These are phyloP conservation scores for Zygoascus sp. DNA, from an alignment of 1,139 yeast species.

Conservation along the genomic window DNA sequence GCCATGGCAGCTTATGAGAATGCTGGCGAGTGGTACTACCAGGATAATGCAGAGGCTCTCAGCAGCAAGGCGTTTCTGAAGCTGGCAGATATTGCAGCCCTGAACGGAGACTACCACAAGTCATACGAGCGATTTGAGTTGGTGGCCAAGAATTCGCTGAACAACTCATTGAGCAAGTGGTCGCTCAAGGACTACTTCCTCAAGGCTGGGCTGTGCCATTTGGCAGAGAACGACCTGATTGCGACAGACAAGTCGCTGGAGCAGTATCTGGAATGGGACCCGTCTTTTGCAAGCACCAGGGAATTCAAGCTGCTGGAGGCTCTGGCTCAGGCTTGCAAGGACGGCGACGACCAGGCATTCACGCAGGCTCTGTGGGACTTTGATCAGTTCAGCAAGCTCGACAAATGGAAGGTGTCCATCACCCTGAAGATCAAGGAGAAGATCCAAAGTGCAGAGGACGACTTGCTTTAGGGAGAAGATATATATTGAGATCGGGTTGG, in stretches of 20 bases:
- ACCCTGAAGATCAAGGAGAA: conserved; percentile 75
- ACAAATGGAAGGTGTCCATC: conserved; percentile 86
- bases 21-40: conserved; percentile 94
- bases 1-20: conserved; percentile 81
- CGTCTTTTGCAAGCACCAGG: conserved; percentile 70
- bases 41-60: conserved; percentile 90
- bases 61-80: conserved; percentile 84
- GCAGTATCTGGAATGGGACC: conserved; percentile 66
- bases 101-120: conserved; percentile 61
- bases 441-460: conserved; percentile 71
- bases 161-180: conserved; percentile 80
- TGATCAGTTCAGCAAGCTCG: conserved; percentile 86
- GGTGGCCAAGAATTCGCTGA: conserved; percentile 70
- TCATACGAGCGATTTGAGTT: conserved; percentile 75
- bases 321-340: conserved; percentile 65
- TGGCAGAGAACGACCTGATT: conserved; percentile 75
- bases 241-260: conserved; percentile 75
- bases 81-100: conserved; percentile 87
- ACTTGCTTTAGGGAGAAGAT: conserved; percentile 22
- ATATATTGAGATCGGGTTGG: no score
- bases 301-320: conserved; percentile 64
- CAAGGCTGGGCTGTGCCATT: conserved; percentile 74
- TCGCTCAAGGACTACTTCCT: conserved; percentile 86
- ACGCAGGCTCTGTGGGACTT: conserved; percentile 73
- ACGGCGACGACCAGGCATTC: conserved; percentile 74